Conservation (phyloP, 257 asterid genomes). For the Solanum medicagineum region DNA sequence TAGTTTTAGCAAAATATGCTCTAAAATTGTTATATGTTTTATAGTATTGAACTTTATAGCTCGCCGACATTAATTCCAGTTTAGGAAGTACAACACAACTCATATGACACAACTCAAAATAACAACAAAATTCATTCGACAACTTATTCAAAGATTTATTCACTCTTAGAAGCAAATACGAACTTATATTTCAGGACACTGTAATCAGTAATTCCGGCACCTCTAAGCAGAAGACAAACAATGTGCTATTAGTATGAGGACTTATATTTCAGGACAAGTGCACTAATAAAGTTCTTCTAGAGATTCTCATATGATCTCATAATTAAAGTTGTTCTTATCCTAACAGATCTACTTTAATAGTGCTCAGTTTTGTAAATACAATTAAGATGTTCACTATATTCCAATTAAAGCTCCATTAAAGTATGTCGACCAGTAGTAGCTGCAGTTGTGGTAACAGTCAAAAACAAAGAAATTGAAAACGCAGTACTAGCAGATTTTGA, state of each 20-base stretch:
- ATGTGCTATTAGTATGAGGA: background rate
- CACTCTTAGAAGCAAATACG: background rate
- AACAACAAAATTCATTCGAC: background rate
- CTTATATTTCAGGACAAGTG: background rate
- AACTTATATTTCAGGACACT: background rate
- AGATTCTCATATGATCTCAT: background rate
- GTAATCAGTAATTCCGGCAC: background rate
- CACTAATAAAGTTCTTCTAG: background rate
- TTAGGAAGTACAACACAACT: background rate
- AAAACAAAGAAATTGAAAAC: no score
- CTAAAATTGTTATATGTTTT: background rate
- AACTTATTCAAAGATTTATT: background rate
- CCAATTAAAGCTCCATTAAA: no score
- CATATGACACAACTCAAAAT: background rate
- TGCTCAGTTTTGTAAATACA: background rate
- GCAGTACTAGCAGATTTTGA: no score
- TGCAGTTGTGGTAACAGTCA: no score
- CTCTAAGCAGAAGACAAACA: background rate
- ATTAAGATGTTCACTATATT: background rate
- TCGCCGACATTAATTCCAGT: background rate
- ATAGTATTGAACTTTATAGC: background rate
- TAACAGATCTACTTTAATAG: background rate
- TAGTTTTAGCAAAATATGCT: background rate
- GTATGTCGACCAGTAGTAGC: no score
- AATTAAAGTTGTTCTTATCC: background rate